Percentiles rank a stretch among this genome's conserved stretches.
Conservation (phyloP, 768 basidiomycete genomes). For the Crepidotus variabilis region DNA sequence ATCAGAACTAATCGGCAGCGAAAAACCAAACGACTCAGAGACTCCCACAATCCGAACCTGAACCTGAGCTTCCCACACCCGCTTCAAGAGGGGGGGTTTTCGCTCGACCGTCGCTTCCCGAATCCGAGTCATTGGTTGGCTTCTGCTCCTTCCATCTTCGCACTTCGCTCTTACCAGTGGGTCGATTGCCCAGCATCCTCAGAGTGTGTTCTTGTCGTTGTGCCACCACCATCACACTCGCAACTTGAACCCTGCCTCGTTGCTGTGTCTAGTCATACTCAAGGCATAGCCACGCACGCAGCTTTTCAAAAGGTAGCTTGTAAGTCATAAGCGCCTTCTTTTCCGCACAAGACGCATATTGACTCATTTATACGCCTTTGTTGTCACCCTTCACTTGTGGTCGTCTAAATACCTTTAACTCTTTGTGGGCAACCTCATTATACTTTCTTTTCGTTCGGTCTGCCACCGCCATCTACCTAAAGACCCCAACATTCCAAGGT, state of each 20-base stretch:
- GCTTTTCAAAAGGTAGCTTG: not conserved
- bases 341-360: not conserved
- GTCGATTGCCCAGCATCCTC: not conserved
- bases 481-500: too few relatives aligned
- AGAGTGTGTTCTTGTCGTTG: not conserved
- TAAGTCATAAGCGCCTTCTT: not conserved
- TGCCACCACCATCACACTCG: not conserved
- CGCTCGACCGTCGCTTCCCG: not conserved
- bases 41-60: not conserved
- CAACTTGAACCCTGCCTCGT: not conserved
- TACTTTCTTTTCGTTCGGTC: not conserved
- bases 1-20: not conserved
- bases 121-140: not conserved
- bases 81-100: not conserved
- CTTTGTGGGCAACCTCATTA: not conserved
- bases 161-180: not conserved
- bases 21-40: not conserved
- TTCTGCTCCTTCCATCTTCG: not conserved
- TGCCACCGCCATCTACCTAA: too few relatives aligned
- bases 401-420: conserved; percentile 1
- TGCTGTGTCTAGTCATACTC: not conserved
- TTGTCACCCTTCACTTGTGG: not conserved
- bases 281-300: not conserved
- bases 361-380: not conserved
- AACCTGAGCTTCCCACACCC: not conserved